Base-by-base conservation (phyloP, 1,284 basidiomycete species). In the Athelia psychrophila region DNA sequence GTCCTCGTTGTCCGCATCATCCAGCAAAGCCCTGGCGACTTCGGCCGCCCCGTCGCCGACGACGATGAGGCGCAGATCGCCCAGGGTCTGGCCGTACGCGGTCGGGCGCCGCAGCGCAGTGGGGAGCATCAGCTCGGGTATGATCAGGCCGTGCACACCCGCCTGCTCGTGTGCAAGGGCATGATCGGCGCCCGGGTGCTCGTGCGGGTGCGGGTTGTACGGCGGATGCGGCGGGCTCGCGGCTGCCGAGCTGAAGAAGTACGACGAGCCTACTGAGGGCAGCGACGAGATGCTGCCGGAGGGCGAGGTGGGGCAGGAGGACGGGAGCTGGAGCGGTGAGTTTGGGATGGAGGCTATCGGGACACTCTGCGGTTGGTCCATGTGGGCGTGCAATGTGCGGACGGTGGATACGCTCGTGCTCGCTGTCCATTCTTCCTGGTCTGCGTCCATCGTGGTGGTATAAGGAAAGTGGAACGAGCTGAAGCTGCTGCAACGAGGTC, bases 201-300 rank as follows among this genome's bases (percentile, higher is more conserved):
- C 27, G 27, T 30, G 27, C 27, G 13, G 27, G 27, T 30, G 27
- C 6, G 27, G 27, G 5, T 30, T 0, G 70, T 68, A 44, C 71
- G 63, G 2, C 59, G 65, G 32, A 40, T 61, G 71, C 4, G 72
- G 74, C 8, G 85, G 84, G 55, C 80, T 83, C 1, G 78, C 79
- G 9, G 84, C 79, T 0, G 77, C 81, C 9, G 84, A 86, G 45
- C 84, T 86, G 71, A 87, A 87, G 70, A 88, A 85, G 72, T 86
- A 86, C 0, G 84, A 86, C 1, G 85, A 88, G n/a, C 81, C 79
- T 9, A 86, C 79, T 1, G 85, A 88, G 0, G 86, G 86, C 13
- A 87, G 71, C 5, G 86, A 88, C 1, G 86, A 87, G 44, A 84
- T 71, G 2, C 84, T 87, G 51, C 72, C 78, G n/a, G 74, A 73